Evolutionary conservation across 2,329 filamentous ascomycete species (phyloP).

Genomic region (Nannizziopsis barbatae): DNA sequence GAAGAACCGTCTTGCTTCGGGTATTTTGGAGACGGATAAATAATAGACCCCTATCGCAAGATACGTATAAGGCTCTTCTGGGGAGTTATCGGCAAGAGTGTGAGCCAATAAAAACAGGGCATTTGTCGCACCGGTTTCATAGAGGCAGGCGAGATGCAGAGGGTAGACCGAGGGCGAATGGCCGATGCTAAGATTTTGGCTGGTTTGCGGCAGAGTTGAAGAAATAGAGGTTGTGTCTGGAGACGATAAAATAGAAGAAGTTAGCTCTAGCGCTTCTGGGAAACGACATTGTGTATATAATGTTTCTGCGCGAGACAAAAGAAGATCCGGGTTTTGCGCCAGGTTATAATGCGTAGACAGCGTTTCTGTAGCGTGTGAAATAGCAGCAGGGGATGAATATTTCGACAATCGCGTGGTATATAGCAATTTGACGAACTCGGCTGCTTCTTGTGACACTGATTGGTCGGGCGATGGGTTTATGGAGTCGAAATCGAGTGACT

Average conservation of each 20-base stretch:
- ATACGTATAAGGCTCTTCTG: constrained; percentile 84
- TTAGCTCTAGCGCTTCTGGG: constrained; percentile 72
- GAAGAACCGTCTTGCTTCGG: constrained; percentile 90
- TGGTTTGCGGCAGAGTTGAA: constrained; percentile 19
- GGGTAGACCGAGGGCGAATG: constrained; percentile 57
- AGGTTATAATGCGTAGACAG: constrained; percentile 90
- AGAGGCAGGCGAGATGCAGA: constrained; percentile 79
- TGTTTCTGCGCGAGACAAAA: constrained; percentile 79
- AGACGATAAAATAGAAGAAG: constrained; percentile 65
- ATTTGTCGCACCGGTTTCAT: constrained; percentile 77
- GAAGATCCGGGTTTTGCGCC: constrained; percentile 72
- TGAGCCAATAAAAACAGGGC: constrained; percentile 84
- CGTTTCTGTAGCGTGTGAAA: constrained; percentile 76
- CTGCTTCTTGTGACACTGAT: constrained; percentile 68
- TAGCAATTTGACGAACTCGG: constrained; percentile 87
- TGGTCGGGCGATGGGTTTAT: constrained; percentile 52
- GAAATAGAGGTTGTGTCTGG: constrained; percentile 75
- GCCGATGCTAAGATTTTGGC: constrained; percentile 30
- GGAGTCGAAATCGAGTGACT: constrained; percentile 80
- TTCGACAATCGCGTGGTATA: constrained; percentile 94
- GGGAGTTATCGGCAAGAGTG: constrained; percentile 81
- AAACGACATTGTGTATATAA: constrained; percentile 93
- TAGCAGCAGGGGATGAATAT: constrained; percentile 75
- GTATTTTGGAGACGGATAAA: constrained; percentile 74
- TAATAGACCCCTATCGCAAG: constrained; percentile 94